Base-by-base conservation (phyloP, 176 grass and related monocot species). In the Pontederia paniculata region DNA sequence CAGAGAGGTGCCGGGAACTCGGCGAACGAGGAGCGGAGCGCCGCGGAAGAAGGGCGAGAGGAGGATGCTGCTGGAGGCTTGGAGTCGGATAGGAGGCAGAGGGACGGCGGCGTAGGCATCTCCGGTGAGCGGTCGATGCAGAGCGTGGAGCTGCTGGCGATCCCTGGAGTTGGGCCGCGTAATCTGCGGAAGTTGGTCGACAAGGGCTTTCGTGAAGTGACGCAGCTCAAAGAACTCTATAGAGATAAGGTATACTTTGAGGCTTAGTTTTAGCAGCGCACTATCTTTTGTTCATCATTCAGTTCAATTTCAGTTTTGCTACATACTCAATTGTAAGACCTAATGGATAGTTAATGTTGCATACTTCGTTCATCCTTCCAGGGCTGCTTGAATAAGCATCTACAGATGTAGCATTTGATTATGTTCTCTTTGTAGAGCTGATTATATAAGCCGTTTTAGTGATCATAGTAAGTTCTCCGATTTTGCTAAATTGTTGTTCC, bases 151-250 rank as follows among this genome's bases (percentile, higher is more conserved):
- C 72, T 95, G 42, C 73, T 95, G 9, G 60, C 75, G 18, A 95
- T 95, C 46, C 81, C 84, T 0, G 81, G 84, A 12, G 79, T 95
- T 48, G 89, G 89, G 21, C 89, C 72, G 21, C 78, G 84, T 42
- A 95, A 95, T 63, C 74, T 85, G 65, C 79, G 74, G 70, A 95
- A 95, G 71, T 76, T 88, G 61, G 84, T 82, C 44, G 84, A 95
- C 69, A 95, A 88, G 66, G 89, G 89, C 16, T 88, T 88, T 62
- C 74, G 88, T 23, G 81, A 70, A 44, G 75, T 95, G 0, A 72
- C 81, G 0, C 81, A 82, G 67, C 89, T 95, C 69, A 95, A 95
- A 78, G 78, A 95, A 58, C 81, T 88, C n/a, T 88, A 95, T 21
- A 78, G 65, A 54, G 81, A 95, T 67, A 85, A 95, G 89, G 89